These are phyloP conservation scores for Hymenoscyphus fructigenus DNA, from an alignment of 2,329 filamentous ascomycete species.

Conservation along the genomic window DNA sequence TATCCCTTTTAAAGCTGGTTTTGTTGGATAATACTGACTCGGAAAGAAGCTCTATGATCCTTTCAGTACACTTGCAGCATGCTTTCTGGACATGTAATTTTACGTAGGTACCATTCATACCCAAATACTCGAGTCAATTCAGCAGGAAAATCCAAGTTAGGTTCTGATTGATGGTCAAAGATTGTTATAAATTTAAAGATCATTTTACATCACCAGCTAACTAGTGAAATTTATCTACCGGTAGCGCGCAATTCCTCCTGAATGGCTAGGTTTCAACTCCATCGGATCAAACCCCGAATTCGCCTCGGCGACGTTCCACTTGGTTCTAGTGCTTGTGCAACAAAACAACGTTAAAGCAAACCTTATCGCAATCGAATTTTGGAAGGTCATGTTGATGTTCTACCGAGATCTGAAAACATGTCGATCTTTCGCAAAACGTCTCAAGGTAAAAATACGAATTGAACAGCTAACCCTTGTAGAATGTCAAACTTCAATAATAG, in stretches of 20 bases:
- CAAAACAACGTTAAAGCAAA: conserved; percentile 10
- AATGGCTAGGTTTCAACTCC: no score
- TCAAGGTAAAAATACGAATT: background rate
- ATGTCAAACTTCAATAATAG: background rate
- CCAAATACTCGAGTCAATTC: background rate
- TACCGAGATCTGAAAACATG: conserved; percentile 6
- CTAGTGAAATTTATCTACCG: background rate
- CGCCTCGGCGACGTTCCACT: background rate
- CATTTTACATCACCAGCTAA: background rate
- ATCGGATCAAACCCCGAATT: background rate
- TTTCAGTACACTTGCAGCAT: background rate
- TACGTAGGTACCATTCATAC: background rate
- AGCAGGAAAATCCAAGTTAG: background rate
- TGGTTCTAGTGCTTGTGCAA: background rate
- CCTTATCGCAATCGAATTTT: conserved; percentile 9
- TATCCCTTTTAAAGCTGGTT: background rate
- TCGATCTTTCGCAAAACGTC: background rate
- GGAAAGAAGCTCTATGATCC: background rate
- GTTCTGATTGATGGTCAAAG: background rate
- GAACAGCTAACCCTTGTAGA: background rate
- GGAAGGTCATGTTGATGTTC: background rate
- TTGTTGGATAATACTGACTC: background rate
- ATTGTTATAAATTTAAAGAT: background rate
- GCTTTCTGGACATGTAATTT: background rate
- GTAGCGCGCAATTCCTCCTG: no score